A percentile compares a stretch with the other conserved stretches of the same genome.
Evolutionary conservation across 2,329 filamentous ascomycete species (phyloP).

Genomic region (Myrmaecium sp.): DNA sequence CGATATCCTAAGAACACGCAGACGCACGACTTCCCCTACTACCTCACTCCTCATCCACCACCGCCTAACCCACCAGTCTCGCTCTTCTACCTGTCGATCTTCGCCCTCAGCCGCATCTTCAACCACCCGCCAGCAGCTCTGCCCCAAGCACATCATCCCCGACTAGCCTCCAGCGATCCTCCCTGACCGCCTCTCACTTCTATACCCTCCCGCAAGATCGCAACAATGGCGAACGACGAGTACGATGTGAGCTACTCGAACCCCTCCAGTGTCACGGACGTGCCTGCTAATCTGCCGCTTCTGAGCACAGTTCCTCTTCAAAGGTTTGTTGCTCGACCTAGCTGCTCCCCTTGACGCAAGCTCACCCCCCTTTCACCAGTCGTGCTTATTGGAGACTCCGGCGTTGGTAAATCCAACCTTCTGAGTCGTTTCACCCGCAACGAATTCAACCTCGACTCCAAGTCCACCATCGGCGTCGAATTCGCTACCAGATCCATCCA

Average conservation of each 20-base stretch:
- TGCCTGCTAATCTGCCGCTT: slow-evolving; percentile 9
- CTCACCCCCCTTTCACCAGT: slow-evolving; percentile 38
- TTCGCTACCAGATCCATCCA: slow-evolving; percentile 98
- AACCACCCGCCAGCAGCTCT: not conserved
- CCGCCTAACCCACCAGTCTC: slow-evolving; percentile 5
- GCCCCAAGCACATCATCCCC: slow-evolving; percentile 1
- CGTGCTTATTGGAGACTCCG: slow-evolving; percentile 97
- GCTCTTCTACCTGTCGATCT: slow-evolving; percentile 8
- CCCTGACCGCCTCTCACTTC: slow-evolving; percentile 2
- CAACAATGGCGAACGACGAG: slow-evolving; percentile 93
- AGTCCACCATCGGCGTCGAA: slow-evolving; percentile 98
- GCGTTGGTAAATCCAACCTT: slow-evolving; percentile 99
- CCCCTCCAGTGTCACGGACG: slow-evolving; percentile 9
- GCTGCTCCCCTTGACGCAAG: slow-evolving; percentile 8
- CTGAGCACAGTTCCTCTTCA: slow-evolving; percentile 76
- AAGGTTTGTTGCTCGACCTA: slow-evolving; percentile 44
- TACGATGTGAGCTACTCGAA: slow-evolving; percentile 67
- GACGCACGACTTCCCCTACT: slow-evolving; percentile 4
- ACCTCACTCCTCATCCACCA: slow-evolving; percentile 6
- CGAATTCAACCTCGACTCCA: slow-evolving; percentile 99
- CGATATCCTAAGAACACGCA: too few species aligned
- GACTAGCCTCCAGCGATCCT: slow-evolving; percentile 1
- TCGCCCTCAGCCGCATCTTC: slow-evolving; percentile 1
- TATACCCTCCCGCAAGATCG: slow-evolving; percentile 7
- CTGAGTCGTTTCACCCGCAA: slow-evolving; percentile 98